Base-by-base conservation (phyloP, 805 yeast genomes). In the Candida maris region DNA sequence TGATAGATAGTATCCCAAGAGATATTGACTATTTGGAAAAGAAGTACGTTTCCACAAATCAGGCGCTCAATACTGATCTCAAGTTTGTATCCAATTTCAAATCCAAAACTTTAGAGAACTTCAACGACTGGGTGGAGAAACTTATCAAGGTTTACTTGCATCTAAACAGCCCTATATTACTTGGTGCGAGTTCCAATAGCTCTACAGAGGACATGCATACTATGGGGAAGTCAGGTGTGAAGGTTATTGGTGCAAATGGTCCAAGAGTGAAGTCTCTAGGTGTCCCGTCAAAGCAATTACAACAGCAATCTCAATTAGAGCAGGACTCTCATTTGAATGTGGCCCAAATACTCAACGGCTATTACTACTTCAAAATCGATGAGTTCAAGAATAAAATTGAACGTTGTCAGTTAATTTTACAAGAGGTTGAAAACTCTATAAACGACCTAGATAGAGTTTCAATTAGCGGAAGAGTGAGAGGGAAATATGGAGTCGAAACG, bases 1-100 rank as follows among this genome's bases (percentile, higher is more conserved):
- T 84, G 29, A 75, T 85, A 29, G 75, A 70, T 24, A 77, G 88
- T 35, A 77, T 85, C 35, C 93, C 93, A 4, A 71, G 81, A 47
- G 94, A 85, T 54, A 74, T 81, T 26, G 70, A 70, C 40, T 85
- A 72, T 51, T 59, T 85, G 43, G 75, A 73, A 37, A 76, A 77
- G 45, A 76, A 76, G 42, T 73, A 79, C 43, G 68, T 77, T 2
- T 70, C 81, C 4, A 75, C 85, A 3, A 79, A 75, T 45, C 87
- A 79, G 57, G 84, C 87, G 3, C 52, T 75, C 35, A 62, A 65
- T 12, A 67, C 65, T 40, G 79, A 75, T 50, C 45, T 71, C 35
- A 71, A 68, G 42, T 65, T 67, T 38, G 62, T 74, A 8, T 67
- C 62, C 14, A 60, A 62, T 14, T 64, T 75, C 41, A 75, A 74